Evolutionary conservation across 768 basidiomycete genomes (phyloP), one percentile per base, ranked within the genome.

Genomic region (Boletus subcaerulescens): DNA sequence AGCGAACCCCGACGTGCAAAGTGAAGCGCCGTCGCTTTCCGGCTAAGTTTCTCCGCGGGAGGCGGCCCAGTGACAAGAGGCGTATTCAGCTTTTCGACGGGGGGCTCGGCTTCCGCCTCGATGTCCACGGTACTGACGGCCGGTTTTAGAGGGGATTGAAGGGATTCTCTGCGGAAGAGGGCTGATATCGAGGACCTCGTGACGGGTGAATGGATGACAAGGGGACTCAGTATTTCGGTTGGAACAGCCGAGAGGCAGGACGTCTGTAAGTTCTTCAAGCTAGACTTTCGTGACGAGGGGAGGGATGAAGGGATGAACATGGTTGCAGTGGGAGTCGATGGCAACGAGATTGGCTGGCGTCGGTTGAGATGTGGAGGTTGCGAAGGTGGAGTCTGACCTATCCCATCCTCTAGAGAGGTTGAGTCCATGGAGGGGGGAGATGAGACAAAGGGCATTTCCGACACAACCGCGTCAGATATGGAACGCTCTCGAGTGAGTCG

Each of bases 1-100:
- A 76, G 50, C 22, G 63, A 55, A 26, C 76, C 69, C 50, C 70
- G 73, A 44, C 71, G 73, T 20, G 65, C 68, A 62, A 85, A 84
- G 4, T 64, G 63, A 17, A 74, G 46, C 8, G 79, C 81, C 50
- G 68, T 74, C 50, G 69, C 71, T 53, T 77, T 67, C 63, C 61
- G 41, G 38, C 41, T 49, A 9, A 61, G 63, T 29, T 64, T 68
- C 41, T 60, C 40, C 26, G 17, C 33, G 1, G 50, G 45, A 13
- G 48, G 36, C 17, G 58, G 53, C 3, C 12, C 33, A 1, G 54
- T 13, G 5, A 29, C 48, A 26, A 52, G 38, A 3, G 61, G 50
- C 15, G 50, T 52, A 15, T 45, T n/a, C 17, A 40, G 24, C 18
- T 57, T 57, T 50, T 62, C 47, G 15, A 38, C 40, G 20, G 41